Conservation (phyloP, 139 green algal genomes). For the Eudorina sp. region DNA sequence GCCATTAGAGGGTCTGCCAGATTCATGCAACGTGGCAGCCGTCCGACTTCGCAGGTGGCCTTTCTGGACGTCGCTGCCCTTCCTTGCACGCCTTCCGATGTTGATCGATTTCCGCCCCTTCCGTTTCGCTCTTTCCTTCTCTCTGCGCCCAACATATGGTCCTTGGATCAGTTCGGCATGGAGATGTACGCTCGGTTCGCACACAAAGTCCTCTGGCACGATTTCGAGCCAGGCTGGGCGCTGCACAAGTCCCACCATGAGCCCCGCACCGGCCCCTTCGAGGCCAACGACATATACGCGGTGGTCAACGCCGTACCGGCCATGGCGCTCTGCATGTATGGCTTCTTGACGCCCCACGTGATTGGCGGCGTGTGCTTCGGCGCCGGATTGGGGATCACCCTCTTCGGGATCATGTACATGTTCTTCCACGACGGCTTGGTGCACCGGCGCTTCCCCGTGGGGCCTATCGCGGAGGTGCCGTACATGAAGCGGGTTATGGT, state of each 20-base stretch:
- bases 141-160: not conserved
- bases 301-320: conserved; percentile 93
- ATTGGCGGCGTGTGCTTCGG: conserved; percentile 89
- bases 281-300: conserved; percentile 97
- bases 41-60: not conserved
- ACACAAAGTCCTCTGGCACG: conserved; percentile 96
- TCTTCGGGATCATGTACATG: conserved; percentile 99
- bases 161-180: conserved; percentile 82
- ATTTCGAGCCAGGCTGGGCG: conserved; percentile 82
- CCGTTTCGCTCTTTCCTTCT: not conserved
- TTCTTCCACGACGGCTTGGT: conserved; percentile 98
- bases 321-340: conserved; percentile 91
- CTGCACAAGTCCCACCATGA: conserved; percentile 96
- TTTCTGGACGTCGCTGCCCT: not conserved
- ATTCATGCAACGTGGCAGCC: not conserved
- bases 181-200: conserved; percentile 94
- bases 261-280: conserved; percentile 91
- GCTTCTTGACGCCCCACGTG: conserved; percentile 89
- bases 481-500: conserved; percentile 89
- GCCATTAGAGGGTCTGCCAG: not conserved
- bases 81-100: not conserved
- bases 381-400: conserved; percentile 95
- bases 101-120: not conserved
- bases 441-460: conserved; percentile 93
- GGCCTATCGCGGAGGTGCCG: conserved; percentile 92